Percentiles rank a stretch among this genome's conserved stretches.
phyloP scores from a whole-genome alignment of 2,329 filamentous ascomycete species.

The Aspergillus sp. region DNA sequence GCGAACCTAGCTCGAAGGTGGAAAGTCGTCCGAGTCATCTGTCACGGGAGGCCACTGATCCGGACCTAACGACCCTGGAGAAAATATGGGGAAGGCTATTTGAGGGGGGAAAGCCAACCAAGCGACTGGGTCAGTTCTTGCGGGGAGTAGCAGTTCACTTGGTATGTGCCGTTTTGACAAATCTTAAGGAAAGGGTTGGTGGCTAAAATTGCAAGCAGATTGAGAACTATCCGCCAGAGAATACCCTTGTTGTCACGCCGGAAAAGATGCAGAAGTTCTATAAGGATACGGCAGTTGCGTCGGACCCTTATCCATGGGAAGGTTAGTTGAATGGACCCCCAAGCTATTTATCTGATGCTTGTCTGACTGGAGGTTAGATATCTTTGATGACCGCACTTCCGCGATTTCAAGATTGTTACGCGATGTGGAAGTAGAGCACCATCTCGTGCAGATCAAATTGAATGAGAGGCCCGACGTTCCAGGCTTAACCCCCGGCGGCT shows the following conservation, averaged over 20 bases:
- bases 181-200: not conserved
- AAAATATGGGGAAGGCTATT: conserved; percentile 72
- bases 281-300: conserved; percentile 52
- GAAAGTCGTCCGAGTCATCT: conserved; percentile 31
- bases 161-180: conserved; percentile 39
- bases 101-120: conserved; percentile 57
- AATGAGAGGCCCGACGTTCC: conserved; percentile 52
- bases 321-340: conserved; percentile 35
- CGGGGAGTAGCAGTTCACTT: conserved; percentile 66
- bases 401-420: conserved; percentile 54
- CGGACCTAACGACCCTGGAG: conserved; percentile 54
- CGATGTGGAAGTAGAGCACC: conserved; percentile 49
- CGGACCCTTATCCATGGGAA: conserved; percentile 62
- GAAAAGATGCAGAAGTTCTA: conserved; percentile 70
- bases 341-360: not conserved
- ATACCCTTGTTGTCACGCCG: conserved; percentile 64
- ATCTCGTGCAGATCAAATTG: conserved; percentile 52
- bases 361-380: conserved; percentile 31
- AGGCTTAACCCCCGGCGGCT: conserved; percentile 59
- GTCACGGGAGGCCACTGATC: conserved; percentile 23
- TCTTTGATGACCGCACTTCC: conserved; percentile 48
- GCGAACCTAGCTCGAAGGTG: conserved; percentile 23
- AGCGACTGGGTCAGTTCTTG: conserved; percentile 61
- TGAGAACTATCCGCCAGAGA: conserved; percentile 59
- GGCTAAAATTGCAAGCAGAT: conserved; percentile 42